Evolutionary conservation across 2,329 filamentous ascomycete species (phyloP).

Genomic region (Pyrenochaeta sp.): DNA sequence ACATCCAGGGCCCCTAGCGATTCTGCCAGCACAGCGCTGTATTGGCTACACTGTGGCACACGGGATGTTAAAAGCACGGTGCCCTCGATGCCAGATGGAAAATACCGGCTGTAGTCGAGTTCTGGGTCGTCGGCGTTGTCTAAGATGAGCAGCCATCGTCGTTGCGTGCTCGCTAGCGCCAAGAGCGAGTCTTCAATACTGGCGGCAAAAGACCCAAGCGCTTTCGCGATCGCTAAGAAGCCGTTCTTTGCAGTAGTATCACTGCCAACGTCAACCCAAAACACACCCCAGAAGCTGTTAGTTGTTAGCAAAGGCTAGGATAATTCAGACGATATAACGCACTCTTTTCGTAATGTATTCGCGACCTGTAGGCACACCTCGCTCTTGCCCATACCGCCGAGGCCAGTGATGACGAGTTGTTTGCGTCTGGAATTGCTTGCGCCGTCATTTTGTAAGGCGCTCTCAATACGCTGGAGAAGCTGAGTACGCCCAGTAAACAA

Average conservation of each 20-base stretch:
- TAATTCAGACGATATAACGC: no score
- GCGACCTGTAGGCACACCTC: slow-evolving; percentile 41
- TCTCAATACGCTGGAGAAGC: no score
- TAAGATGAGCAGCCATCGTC: no score
- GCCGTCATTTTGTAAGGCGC: no score
- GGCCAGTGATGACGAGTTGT: slow-evolving; percentile 37
- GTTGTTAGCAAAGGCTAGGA: slow-evolving; percentile 18
- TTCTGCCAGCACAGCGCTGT: slow-evolving; percentile 14
- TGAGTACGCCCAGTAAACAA: no score
- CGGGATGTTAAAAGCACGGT: slow-evolving; percentile 28
- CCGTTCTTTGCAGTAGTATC: slow-evolving; percentile 21
- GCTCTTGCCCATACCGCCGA: slow-evolving; percentile 43
- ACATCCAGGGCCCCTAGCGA: slow-evolving; percentile 18
- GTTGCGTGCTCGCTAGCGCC: no score
- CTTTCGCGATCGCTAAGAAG: slow-evolving; percentile 31
- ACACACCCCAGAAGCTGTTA: slow-evolving; percentile 41
- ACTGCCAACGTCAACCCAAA: slow-evolving; percentile 41
- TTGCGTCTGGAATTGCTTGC: no score
- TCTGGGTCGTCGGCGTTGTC: no score
- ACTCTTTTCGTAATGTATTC: slow-evolving; percentile 28
- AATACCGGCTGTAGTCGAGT: no score
- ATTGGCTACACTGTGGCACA: slow-evolving; percentile 13
- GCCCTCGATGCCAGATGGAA: slow-evolving; percentile 22
- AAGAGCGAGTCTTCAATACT: no score
- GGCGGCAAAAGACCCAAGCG: no score